Conservation (phyloP, 495 filamentous ascomycete genomes). For the Penicillium coffeae region DNA sequence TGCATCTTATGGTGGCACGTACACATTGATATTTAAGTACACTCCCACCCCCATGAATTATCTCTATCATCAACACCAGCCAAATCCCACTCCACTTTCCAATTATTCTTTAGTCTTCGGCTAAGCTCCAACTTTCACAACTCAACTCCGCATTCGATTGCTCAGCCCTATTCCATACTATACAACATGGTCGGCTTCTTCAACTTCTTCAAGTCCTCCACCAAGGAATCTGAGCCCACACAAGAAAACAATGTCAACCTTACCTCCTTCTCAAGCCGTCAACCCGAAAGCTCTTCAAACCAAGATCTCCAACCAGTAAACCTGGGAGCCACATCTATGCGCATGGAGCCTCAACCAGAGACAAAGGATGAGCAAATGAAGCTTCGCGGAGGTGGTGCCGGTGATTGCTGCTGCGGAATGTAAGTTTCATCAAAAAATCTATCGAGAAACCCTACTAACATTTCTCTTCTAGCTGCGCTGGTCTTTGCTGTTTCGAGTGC, state of each 20-base stretch:
- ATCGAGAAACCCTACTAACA: conserved; percentile 8
- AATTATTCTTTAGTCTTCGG: no score
- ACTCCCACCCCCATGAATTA: no score
- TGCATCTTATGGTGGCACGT: no score
- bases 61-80: no score
- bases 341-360: not conserved
- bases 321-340: conserved; percentile 23
- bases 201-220: conserved; percentile 37
- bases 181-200: conserved; percentile 18
- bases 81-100: no score
- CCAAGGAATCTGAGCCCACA: conserved; percentile 19
- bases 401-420: conserved; percentile 44
- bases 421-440: conserved; percentile 19
- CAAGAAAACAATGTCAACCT: conserved; percentile 30
- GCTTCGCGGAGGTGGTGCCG: conserved; percentile 41
- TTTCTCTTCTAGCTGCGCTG: conserved; percentile 33
- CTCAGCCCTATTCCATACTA: conserved; percentile 35
- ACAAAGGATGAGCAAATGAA: conserved; percentile 35
- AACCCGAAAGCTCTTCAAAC: conserved; percentile 31
- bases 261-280: conserved; percentile 40
- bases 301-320: conserved; percentile 33
- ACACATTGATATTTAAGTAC: no score
- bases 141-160: no score
- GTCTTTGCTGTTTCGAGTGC: conserved; percentile 45
- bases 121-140: no score